Conservation (phyloP, 1,139 yeast species). For the Pichia sp. region DNA sequence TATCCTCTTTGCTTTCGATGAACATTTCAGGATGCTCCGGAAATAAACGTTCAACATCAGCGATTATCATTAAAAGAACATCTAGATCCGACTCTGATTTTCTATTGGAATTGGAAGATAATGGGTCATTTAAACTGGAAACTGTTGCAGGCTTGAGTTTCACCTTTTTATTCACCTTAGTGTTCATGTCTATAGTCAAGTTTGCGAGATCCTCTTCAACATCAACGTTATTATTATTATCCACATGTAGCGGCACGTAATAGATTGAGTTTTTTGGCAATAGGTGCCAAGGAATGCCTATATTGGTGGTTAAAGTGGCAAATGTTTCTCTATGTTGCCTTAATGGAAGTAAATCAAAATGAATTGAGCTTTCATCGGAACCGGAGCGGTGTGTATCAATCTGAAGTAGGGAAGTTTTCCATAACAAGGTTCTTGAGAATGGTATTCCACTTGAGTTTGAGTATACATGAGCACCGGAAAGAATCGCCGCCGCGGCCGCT, state of each 20-base stretch:
- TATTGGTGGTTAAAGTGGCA: conserved; percentile 4
- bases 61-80: conserved; percentile 46
- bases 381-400: conserved; percentile 12
- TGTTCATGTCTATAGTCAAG: conserved; percentile 4
- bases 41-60: conserved; percentile 61
- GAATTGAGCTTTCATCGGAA: neutral
- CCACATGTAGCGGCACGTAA: conserved; percentile 5
- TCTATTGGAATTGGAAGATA: neutral
- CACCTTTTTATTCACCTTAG: neutral
- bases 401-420: conserved; percentile 23
- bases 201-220: conserved; percentile 14
- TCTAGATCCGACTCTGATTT: conserved; percentile 27
- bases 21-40: conserved; percentile 54
- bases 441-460: conserved; percentile 8
- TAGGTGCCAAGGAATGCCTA: conserved; percentile 21
- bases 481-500: conserved; percentile 14
- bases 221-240: neutral
- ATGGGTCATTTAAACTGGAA: conserved; percentile 6
- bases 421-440: conserved; percentile 22
- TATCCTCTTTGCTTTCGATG: conserved; percentile 34
- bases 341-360: conserved; percentile 13
- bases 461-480: conserved; percentile 14
- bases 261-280: conserved; percentile 15
- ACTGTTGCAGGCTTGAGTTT: neutral
- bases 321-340: conserved; percentile 10